Evolutionary conservation across 2,329 filamentous ascomycete genomes (phyloP).

Genomic region (Diaporthe capsici): DNA sequence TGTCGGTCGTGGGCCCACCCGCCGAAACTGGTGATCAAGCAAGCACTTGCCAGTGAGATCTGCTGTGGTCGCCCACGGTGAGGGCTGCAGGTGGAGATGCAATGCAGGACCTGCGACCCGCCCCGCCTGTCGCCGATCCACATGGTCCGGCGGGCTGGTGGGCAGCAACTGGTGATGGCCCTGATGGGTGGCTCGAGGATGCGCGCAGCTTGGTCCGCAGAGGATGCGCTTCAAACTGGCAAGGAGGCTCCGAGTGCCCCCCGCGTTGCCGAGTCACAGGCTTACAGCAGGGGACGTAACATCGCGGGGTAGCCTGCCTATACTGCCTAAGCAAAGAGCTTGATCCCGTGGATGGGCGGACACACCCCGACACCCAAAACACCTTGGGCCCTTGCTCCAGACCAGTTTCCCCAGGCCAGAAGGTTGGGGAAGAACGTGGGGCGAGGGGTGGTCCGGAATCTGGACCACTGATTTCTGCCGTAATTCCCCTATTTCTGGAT

Average conservation of each 20-base stretch:
- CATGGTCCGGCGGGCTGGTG: constrained; percentile 15
- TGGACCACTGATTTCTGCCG: constrained; percentile 38
- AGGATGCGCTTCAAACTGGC: not conserved
- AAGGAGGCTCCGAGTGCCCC: constrained; percentile 16
- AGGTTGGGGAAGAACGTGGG: constrained; percentile 41
- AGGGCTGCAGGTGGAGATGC: constrained; percentile 34
- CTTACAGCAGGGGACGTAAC: constrained; percentile 13
- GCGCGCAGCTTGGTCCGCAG: not conserved
- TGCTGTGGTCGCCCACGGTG: constrained; percentile 26
- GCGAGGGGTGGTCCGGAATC: constrained; percentile 36
- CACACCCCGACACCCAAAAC: constrained; percentile 14
- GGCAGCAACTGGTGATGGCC: constrained; percentile 11
- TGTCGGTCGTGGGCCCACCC: not conserved
- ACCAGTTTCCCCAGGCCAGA: constrained; percentile 36
- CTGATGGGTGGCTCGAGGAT: constrained; percentile 21
- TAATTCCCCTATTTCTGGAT: constrained; percentile 42
- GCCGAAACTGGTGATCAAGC: constrained; percentile 26
- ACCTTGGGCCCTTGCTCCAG: constrained; percentile 21
- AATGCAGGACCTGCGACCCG: constrained; percentile 33
- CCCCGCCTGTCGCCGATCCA: constrained; percentile 27
- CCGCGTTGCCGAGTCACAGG: constrained; percentile 17
- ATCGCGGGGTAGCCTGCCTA: constrained; percentile 30
- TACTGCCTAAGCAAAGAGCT: constrained; percentile 15
- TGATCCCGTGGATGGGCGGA: constrained; percentile 10
- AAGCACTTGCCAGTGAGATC: not conserved